Conservation (phyloP, 768 basidiomycete species). For the Daedaleopsis sinensis region DNA sequence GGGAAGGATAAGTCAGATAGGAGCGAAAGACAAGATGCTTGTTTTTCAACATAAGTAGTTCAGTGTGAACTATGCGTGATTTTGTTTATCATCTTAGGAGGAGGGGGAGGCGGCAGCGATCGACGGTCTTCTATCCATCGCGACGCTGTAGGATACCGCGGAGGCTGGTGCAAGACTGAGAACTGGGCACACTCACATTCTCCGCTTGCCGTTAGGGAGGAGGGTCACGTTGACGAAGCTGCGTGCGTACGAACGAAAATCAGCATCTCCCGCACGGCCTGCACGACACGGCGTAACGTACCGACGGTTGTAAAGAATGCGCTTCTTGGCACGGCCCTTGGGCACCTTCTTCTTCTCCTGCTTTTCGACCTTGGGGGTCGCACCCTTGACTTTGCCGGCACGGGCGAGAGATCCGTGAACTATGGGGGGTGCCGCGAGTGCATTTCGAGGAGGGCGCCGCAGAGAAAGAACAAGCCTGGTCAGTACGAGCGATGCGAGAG, state of each 20-base stretch:
- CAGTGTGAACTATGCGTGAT: slow-evolving; percentile 96
- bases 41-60: slow-evolving; percentile 81
- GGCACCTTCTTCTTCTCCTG: slow-evolving; percentile 99
- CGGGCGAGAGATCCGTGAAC: slow-evolving; percentile 99
- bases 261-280: slow-evolving; percentile 1
- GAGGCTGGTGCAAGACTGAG: slow-evolving; percentile 6
- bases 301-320: slow-evolving; percentile 91
- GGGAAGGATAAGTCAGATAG: slow-evolving; percentile 75
- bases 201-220: slow-evolving; percentile 89
- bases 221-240: slow-evolving; percentile 95
- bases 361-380: slow-evolving; percentile 96
- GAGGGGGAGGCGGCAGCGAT: slow-evolving; percentile 6
- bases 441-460: slow-evolving; percentile 4
- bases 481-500: slow-evolving; percentile 1
- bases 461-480: neutral
- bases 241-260: neutral
- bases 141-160: neutral
- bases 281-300: slow-evolving; percentile 41
- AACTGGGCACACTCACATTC: slow-evolving; percentile 74
- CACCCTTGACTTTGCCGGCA: slow-evolving; percentile 99
- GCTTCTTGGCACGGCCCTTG: slow-evolving; percentile 98
- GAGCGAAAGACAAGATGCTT: slow-evolving; percentile 98
- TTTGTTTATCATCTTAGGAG: slow-evolving; percentile 56
- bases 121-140: neutral
- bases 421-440: slow-evolving; percentile 31